Percentiles rank a stretch among this genome's conserved stretches.
These are phyloP conservation scores for Syzygium malaccense DNA, from an alignment of 441 rosid genomes.

Conservation along the genomic window DNA sequence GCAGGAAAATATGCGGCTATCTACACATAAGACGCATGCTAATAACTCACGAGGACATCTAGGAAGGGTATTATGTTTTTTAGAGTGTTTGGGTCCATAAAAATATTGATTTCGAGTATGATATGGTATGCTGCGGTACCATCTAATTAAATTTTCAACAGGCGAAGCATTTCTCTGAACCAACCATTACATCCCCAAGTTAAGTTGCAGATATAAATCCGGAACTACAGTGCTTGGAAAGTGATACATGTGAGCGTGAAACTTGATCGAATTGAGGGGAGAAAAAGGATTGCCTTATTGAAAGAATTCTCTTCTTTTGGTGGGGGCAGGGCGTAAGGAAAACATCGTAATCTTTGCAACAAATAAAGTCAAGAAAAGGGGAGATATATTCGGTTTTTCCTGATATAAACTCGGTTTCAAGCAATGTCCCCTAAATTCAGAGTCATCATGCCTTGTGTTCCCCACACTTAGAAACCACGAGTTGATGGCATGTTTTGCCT, in stretches of 20 bases:
- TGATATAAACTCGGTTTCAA: neutral
- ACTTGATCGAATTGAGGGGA: neutral
- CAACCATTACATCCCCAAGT: neutral
- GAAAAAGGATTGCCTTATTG: neutral
- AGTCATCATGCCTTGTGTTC: conserved; percentile 2
- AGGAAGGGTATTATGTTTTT: neutral
- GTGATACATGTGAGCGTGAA: neutral
- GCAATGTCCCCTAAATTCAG: neutral
- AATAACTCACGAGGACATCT: neutral
- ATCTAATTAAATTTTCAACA: neutral
- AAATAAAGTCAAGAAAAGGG: neutral
- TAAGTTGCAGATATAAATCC: neutral
- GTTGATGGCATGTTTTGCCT: neutral
- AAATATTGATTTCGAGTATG: neutral
- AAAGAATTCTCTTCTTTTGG: neutral
- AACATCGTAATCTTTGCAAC: neutral
- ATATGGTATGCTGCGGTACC: neutral
- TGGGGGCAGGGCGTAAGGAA: neutral
- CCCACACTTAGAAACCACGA: neutral
- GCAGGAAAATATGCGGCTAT: neutral
- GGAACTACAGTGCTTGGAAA: neutral
- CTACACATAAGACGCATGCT: neutral
- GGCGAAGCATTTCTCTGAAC: neutral
- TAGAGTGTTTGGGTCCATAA: neutral
- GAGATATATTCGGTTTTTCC: neutral